Base-by-base conservation (phyloP, 1,284 basidiomycete genomes). In the Pascua sp. region DNA sequence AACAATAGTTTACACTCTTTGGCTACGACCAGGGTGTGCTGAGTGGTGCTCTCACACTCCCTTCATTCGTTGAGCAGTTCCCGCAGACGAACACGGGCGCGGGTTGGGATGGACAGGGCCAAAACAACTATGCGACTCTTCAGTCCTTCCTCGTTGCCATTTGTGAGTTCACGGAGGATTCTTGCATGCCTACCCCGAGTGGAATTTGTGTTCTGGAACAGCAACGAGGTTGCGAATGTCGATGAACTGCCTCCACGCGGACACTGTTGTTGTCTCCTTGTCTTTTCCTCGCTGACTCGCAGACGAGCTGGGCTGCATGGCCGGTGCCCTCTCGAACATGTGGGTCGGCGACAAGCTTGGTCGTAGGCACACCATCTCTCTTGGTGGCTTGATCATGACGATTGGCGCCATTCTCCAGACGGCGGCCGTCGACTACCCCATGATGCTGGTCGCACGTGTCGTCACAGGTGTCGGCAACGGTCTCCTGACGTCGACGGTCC, bases 371-470 rank as follows among this genome's bases (percentile, higher is more conserved):
- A 51, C 44, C n/a, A 49, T 53, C 64, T 69, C 79, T 41, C 70
- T 70, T 11, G 79, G 71, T 43, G 71, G 70, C 47, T 44, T 76
- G 44, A 65, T 78, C 42, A 80, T 79, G 70, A 80, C 84, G 17
- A 57, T 85, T 40, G 84, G 85, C 4, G 84, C 84, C 17, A 74
- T 77, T 7, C 59, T 79, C 7, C 77, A 78, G 61, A 69, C 71
- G 18, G 71, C 64, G 1, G 62, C 83, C 0, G 71, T 73, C 55
- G 83, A 81, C 66, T 80, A 84, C 68, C 80, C 80, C 51, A 82
- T 82, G 77, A 85, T 87, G 82, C 77, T 84, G 38, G 82, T 81
- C 11, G 85, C 85, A 4, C 79, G 85, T 3, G 85, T 85, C 78
- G 81, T 85, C 57, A 84, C 83, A 10, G 77, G 77, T 38, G 66